Percentiles rank a stretch among this genome's conserved stretches.
These are phyloP conservation scores for Leccinum rimulosum DNA, from an alignment of 768 basidiomycete species.

Conservation along the genomic window DNA sequence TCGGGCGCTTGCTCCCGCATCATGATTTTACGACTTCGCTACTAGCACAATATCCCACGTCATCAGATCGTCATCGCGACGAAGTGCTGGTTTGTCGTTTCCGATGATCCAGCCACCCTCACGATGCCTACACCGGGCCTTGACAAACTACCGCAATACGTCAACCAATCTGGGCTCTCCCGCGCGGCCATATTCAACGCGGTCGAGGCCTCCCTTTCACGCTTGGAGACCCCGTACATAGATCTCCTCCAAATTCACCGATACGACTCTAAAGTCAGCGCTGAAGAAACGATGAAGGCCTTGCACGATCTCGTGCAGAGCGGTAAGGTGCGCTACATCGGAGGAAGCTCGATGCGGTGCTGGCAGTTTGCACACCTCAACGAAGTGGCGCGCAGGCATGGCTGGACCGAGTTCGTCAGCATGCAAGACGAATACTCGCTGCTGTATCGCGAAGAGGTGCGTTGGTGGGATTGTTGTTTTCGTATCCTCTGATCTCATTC, in stretches of 20 bases:
- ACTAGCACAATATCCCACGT: constrained; percentile 33
- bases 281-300: constrained; percentile 49
- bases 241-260: constrained; percentile 47
- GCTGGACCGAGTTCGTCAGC: no score
- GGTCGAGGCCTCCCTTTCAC: constrained; percentile 35
- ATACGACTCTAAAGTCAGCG: constrained; percentile 36
- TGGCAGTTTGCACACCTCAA: constrained; percentile 48
- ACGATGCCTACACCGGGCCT: background rate
- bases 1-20: no score
- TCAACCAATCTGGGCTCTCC: constrained; percentile 36
- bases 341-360: constrained; percentile 45
- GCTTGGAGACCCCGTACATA: constrained; percentile 37
- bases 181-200: constrained; percentile 38
- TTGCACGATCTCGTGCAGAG: constrained; percentile 50
- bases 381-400: constrained; percentile 40
- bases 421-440: no score
- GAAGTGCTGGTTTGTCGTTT: constrained; percentile 24
- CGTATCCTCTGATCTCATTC: no score
- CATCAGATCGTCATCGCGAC: constrained; percentile 32
- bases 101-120: background rate
- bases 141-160: constrained; percentile 14
- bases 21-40: background rate
- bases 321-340: no score
- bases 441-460: no score
- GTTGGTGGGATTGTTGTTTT: no score